Conservation (phyloP, 768 basidiomycete genomes). For the Psilocybe cubensis region DNA sequence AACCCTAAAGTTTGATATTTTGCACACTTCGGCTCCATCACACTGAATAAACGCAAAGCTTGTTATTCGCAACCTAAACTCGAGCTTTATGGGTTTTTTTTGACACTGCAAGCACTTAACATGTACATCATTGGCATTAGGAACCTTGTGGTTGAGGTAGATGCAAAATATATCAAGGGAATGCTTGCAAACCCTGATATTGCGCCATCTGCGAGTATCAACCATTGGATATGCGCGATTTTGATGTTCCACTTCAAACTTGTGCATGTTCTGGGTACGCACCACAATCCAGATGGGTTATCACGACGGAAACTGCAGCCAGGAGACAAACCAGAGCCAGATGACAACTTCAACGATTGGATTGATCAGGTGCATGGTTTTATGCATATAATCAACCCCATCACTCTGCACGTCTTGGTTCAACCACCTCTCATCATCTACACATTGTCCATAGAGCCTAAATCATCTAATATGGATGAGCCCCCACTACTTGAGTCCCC, state of each 20-base stretch:
- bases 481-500: not conserved
- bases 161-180: conserved; percentile 11
- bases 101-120: not conserved
- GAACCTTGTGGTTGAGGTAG: conserved; percentile 8
- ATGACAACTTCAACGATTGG: conserved; percentile 18
- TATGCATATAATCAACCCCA: conserved; percentile 16
- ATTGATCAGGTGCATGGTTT: conserved; percentile 18
- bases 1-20: not conserved
- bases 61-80: conserved; percentile 3
- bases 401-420: not conserved
- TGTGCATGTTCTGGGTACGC: not conserved
- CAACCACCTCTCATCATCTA: not conserved
- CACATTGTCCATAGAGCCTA: not conserved
- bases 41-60: not conserved
- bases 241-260: conserved; percentile 13
- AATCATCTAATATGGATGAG: not conserved
- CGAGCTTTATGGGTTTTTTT: conserved; percentile 7
- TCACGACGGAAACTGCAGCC: not conserved
- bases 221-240: conserved; percentile 15
- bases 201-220: not conserved
- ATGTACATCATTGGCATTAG: not conserved
- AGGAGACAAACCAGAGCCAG: too few species aligned
- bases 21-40: not conserved
- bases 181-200: conserved; percentile 14
- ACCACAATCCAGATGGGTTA: not conserved